Conservation (phyloP, 2,329 filamentous ascomycete species). For the Plectosphaerella sp. region DNA sequence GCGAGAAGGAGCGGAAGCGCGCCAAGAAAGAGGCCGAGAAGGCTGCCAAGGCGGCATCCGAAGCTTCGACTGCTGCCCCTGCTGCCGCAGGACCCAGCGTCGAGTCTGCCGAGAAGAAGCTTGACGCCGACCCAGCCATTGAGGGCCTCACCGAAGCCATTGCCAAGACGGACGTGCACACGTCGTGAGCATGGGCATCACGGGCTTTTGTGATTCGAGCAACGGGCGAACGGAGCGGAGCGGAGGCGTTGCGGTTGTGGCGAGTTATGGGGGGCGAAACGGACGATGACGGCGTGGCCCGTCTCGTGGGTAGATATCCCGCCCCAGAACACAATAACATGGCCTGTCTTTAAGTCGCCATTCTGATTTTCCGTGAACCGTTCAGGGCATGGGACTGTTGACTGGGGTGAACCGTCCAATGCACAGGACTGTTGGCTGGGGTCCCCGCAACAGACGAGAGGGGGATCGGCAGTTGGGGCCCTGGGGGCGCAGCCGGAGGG, state of each 20-base stretch:
- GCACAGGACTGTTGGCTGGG: too few relatives aligned
- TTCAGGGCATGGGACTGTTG: too few relatives aligned
- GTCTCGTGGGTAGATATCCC: not conserved
- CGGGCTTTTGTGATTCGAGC: not conserved
- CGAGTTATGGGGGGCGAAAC: not conserved
- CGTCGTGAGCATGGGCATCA: constrained; percentile 7
- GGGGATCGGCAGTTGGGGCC: too few relatives aligned
- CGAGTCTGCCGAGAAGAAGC: constrained; percentile 17
- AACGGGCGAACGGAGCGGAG: not conserved
- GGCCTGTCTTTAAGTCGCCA: too few relatives aligned
- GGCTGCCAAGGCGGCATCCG: constrained; percentile 15
- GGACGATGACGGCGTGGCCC: not conserved
- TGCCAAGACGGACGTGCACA: constrained; percentile 19
- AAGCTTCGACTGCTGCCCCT: constrained; percentile 4
- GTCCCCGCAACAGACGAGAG: too few relatives aligned
- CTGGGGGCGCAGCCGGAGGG: too few relatives aligned
- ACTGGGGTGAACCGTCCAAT: too few relatives aligned
- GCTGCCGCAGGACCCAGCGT: constrained; percentile 9
- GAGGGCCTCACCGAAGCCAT: constrained; percentile 18
- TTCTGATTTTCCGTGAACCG: too few relatives aligned
- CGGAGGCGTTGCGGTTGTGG: not conserved
- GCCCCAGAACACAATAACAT: not conserved
- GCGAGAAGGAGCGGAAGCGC: constrained; percentile 46
- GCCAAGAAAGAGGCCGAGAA: constrained; percentile 29
- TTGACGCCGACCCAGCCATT: constrained; percentile 16